Evolutionary conservation across 192 early-diverging fungal species (phyloP), one percentile per base, ranked within the genome.

Genomic region (Tieghemiomyces parasiticus): DNA sequence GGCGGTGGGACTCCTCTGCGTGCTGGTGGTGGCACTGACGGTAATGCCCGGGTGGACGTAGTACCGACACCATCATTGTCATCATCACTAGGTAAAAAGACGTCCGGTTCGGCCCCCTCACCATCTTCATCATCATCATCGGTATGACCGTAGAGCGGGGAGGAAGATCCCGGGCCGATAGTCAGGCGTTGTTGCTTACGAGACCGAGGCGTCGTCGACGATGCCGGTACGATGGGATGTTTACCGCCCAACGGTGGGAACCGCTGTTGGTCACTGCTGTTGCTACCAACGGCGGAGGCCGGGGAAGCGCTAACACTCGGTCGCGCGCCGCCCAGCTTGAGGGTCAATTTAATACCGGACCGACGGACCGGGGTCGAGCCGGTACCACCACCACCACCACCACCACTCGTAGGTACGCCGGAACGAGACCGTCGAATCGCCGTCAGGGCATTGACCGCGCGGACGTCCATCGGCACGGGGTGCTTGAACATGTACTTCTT

Each of bases 301-400:
- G 50, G 50, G 19, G n/a, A n/a, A n/a, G n/a, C n/a, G n/a, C n/a
- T n/a, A n/a, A n/a, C n/a, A n/a, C n/a, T n/a, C n/a, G n/a, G n/a
- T n/a, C n/a, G n/a, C n/a, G n/a, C n/a, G n/a, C n/a, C n/a, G n/a
- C 50, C 50, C 50, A 52, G 30, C 26, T 52, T 52, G 14, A 52
- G 50, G 50, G 50, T 52, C 16, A 52, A 25, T 30, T 52, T 52
- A 28, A 52, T 52, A 52, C 50, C 50, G 1, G 50, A 52, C 2
- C 22, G 26, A 30, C 26, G 19, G 14, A 25, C 24, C 46, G 19
- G 46, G 3, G 46, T 24, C 19, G 3, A 29, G 26, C 48, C 6
- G 48, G 10, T 8, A 22, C 48, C 20, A n/a, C 26, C 20, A 25
- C 50, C 20, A 28, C 50, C 38, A 16, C 38, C 16, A 16, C 38